These are phyloP conservation scores for Cryomyces minteri DNA, from an alignment of 495 filamentous ascomycete species.

Conservation along the genomic window DNA sequence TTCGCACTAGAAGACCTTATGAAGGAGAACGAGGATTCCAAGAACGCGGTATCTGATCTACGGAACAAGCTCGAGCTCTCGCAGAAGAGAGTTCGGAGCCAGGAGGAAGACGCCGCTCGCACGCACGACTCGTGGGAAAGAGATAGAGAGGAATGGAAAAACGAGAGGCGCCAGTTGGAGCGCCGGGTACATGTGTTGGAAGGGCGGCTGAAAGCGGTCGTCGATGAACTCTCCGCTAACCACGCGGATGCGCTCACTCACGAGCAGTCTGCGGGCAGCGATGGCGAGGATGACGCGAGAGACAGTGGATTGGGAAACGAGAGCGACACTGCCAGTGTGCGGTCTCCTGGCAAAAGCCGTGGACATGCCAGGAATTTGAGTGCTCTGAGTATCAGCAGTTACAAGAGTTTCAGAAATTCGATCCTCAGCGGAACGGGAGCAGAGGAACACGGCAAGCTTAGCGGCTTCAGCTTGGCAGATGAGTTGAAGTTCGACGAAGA, in stretches of 20 bases:
- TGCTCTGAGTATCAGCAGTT: slow-evolving; percentile 34
- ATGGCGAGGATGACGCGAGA: slow-evolving; percentile 31
- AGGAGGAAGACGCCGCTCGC: slow-evolving; percentile 69
- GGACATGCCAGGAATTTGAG: slow-evolving; percentile 37
- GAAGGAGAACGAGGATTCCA: slow-evolving; percentile 70
- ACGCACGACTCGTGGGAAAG: slow-evolving; percentile 58
- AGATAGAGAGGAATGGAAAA: slow-evolving; percentile 69
- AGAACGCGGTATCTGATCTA: slow-evolving; percentile 52
- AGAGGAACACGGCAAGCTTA: slow-evolving; percentile 32
- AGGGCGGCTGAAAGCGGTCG: slow-evolving; percentile 59
- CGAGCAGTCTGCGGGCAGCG: slow-evolving; percentile 23
- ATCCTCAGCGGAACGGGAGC: slow-evolving; percentile 15
- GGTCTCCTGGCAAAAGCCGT: slow-evolving; percentile 43
- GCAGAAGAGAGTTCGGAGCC: slow-evolving; percentile 57
- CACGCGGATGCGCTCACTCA: slow-evolving; percentile 28
- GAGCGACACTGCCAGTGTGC: slow-evolving; percentile 60
- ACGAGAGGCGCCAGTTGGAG: slow-evolving; percentile 63
- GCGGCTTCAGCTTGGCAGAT: slow-evolving; percentile 67
- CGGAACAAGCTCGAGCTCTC: slow-evolving; percentile 60
- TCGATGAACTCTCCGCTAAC: slow-evolving; percentile 59
- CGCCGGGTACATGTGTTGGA: slow-evolving; percentile 74
- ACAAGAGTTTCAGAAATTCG: slow-evolving; percentile 16
- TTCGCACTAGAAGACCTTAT: slow-evolving; percentile 67
- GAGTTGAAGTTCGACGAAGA: slow-evolving; percentile 76
- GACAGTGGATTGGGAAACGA: slow-evolving; percentile 28